Percentiles rank a stretch among this genome's conserved stretches.
Conservation (phyloP, 805 yeast genomes). For the Schizosaccharomyces octosporus region DNA sequence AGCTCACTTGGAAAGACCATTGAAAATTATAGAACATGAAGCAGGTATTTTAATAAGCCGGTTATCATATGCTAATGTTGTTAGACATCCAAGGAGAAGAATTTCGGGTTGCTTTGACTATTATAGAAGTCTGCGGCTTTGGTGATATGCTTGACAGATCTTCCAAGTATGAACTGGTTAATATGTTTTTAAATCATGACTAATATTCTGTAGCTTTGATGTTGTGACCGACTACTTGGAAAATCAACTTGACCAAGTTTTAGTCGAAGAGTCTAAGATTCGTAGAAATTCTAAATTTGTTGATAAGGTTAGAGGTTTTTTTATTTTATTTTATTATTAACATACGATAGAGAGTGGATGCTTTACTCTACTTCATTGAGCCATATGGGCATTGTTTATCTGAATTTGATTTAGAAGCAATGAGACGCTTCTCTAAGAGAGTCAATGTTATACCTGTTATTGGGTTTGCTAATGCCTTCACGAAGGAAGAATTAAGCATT, state of each 20-base stretch:
- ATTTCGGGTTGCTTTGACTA: constrained; percentile 28
- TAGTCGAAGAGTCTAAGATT: constrained; percentile 53
- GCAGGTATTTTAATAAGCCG: constrained; percentile 6
- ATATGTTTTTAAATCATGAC: too few species aligned
- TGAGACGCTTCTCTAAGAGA: constrained; percentile 40
- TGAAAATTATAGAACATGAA: constrained; percentile 21
- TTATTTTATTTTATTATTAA: not conserved
- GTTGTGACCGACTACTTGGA: constrained; percentile 25
- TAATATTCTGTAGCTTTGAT: constrained; percentile 9
- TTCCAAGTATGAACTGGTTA: constrained; percentile 16
- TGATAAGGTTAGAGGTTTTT: constrained; percentile 18
- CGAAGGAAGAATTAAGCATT: constrained; percentile 31
- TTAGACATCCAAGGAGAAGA: constrained; percentile 27
- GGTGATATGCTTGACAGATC: constrained; percentile 54
- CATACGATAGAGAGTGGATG: constrained; percentile 37
- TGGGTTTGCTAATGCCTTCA: constrained; percentile 56
- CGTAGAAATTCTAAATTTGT: constrained; percentile 44
- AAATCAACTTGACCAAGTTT: constrained; percentile 43
- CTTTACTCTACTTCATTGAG: constrained; percentile 50
- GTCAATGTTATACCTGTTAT: constrained; percentile 71
- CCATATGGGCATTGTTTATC: constrained; percentile 31
- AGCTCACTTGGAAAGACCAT: constrained; percentile 17
- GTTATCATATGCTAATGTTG: not conserved
- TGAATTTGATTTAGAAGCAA: constrained; percentile 48
- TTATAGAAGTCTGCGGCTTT: constrained; percentile 52